Evolutionary conservation across 179 eudicot species (phyloP), one percentile per base, ranked within the genome.

Genomic region (Silene coronaria): DNA sequence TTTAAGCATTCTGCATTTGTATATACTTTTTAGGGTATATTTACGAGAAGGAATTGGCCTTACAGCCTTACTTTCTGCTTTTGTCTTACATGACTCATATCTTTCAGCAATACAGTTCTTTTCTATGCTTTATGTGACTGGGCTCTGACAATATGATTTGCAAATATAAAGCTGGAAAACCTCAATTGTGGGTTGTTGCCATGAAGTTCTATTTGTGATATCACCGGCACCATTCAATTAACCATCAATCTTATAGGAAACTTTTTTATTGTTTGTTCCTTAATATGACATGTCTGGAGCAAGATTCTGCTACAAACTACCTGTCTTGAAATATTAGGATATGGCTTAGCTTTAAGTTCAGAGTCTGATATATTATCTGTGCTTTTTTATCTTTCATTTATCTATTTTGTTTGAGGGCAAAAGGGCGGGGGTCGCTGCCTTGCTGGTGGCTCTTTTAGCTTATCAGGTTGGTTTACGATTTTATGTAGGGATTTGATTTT

Each of bases 21-120:
- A 77, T n/a, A 32, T 42, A n/a, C 59, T 62, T 24, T 24, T 46
- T 48, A 32, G 72, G 58, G 67, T 48, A 58, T 45, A 55, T 14
- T 17, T 26, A 53, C 0, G 46, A 27, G 57, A 53, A 48, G 11
- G 57, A 27, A n/a, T n/a, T 71, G 36, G 13, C 59, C 65, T 77
- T 77, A 14, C 70, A 23, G 13, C 59, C 65, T 77, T 77, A 14
- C 70, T 27, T 10, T 11, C 22, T 48, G 24, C 19, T 58, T 11
- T 10, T 68, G n/a, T 68, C 24, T 58, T n/a, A 45, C 6, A 73
- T 60, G 24, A 27, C 16, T 73, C 19, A 5, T 24, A 13, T 34
- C 53, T 34, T 34, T 28, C 51, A 1, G 21, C 24, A 71, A 53
- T 53, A 28, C 42, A 8, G 10, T 21, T 26, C 24, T 22, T 22